Evolutionary conservation across 352 stramenopile species (phyloP), one percentile per base, ranked within the genome.

Genomic region (Globisporangium parvum): DNA sequence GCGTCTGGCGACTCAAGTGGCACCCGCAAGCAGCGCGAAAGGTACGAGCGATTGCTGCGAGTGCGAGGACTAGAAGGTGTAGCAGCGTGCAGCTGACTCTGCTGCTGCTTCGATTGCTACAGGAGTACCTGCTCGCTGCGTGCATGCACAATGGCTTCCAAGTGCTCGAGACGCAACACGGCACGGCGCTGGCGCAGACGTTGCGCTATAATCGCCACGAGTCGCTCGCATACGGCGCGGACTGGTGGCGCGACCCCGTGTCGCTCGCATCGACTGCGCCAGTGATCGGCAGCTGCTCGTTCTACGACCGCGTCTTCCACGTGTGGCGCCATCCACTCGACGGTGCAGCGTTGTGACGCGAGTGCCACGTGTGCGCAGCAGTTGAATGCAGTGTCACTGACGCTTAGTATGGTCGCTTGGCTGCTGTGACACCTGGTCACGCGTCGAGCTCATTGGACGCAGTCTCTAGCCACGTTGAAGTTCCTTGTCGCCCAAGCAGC

Each of bases 111-210:
- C 10, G 24, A 42, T 10, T 35, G 31, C 10, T 51, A 24, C 51
- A 93, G 80, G 70, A 88, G 24, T 64, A 84, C 24, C 61, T 94
- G 37, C 63, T 94, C 39, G 78, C 84, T 2, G 84, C 84, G 1
- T 94, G 84, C 55, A 94, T 94, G 84, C 81, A 94, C 64, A 87
- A 91, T 52, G 80, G 82, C n/a, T 94, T 94, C 48, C 84, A 92
- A 33, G 68, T 94, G 33, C 66, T 92, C 54, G 57, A 67, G 42
- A 53, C 70, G 15, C 33, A 24, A 2, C 26, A 31, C 4, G 41
- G 31, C 23, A 28, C 51, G 18, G 51, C 51, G 40, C 47, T 86
- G 40, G 23, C 35, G 37, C 62, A 62, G 21, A 56, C 55, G 11
- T 56, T 58, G 23, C 66, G 52, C 52, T 92, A 94, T 54, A 66